Conservation (phyloP, 768 basidiomycete species). For the Amylocystis lapponica region DNA sequence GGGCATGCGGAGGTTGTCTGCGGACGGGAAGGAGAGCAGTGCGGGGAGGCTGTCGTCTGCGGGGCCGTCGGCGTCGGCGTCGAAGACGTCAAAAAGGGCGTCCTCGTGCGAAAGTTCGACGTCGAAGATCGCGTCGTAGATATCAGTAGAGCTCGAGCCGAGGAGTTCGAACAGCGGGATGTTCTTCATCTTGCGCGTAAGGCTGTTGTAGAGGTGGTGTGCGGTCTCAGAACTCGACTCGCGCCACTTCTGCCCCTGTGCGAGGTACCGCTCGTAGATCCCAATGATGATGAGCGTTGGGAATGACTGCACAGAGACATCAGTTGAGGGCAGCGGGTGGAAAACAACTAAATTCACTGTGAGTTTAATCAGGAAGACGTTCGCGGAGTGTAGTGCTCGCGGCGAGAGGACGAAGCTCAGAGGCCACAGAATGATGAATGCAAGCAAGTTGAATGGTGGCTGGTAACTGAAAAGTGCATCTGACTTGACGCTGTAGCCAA, state of each 20-base stretch:
- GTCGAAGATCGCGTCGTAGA: slow-evolving; percentile 79
- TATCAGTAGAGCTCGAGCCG: slow-evolving; percentile 58
- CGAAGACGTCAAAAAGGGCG: slow-evolving; percentile 46
- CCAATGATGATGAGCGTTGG: slow-evolving; percentile 74
- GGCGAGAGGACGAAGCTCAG: slow-evolving; percentile 71
- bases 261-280: slow-evolving; percentile 71
- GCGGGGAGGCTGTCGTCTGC: background rate
- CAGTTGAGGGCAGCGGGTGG: background rate
- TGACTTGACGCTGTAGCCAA: slow-evolving; percentile 62
- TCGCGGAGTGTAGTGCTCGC: slow-evolving; percentile 71
- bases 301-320: slow-evolving; percentile 43
- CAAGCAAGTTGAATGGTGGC: slow-evolving; percentile 83
- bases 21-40: slow-evolving; percentile 9
- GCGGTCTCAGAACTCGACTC: slow-evolving; percentile 47
- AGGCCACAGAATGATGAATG: slow-evolving; percentile 76
- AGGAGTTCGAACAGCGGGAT: slow-evolving; percentile 73
- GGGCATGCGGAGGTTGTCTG: slow-evolving; percentile 5
- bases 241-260: slow-evolving; percentile 43
- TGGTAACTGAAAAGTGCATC: slow-evolving; percentile 91
- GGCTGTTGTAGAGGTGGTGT: slow-evolving; percentile 51
- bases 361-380: slow-evolving; percentile 80
- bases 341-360: slow-evolving; percentile 47
- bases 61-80: slow-evolving; percentile 16
- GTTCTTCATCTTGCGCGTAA: slow-evolving; percentile 67
- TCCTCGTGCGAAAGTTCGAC: slow-evolving; percentile 45